Conservation (phyloP, 257 asterid genomes). For the Nicotiana tomentosiformis region DNA sequence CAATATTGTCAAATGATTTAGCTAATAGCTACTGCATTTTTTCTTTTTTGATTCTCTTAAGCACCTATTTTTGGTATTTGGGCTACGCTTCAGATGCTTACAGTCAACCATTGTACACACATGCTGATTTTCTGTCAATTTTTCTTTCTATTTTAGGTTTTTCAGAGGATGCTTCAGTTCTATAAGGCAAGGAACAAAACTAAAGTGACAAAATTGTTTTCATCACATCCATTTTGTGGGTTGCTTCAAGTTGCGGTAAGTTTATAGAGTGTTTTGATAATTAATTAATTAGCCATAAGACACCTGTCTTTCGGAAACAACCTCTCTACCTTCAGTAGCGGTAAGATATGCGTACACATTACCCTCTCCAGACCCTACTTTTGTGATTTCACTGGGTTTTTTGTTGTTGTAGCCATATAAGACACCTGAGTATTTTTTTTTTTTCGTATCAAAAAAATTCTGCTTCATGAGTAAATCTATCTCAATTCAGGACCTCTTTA, state of each 20-base stretch:
- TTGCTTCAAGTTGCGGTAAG: constrained; percentile 89
- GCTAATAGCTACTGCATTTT: not conserved
- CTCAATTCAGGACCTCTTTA: not conserved
- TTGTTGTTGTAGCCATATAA: not conserved
- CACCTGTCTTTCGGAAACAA: not conserved
- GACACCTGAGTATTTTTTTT: not conserved
- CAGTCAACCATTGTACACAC: not conserved
- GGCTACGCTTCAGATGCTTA: not conserved
- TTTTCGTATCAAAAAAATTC: too few species aligned
- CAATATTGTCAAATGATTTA: not conserved
- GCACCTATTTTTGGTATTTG: not conserved
- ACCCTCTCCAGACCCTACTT: too few species aligned
- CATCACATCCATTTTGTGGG: constrained; percentile 64
- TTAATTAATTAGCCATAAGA: not conserved
- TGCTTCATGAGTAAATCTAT: not conserved
- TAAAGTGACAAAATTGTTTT: constrained; percentile 43
- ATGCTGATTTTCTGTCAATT: constrained; percentile 12
- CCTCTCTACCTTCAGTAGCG: too few species aligned
- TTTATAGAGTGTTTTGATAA: not conserved
- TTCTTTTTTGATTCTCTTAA: not conserved
- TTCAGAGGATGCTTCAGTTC: constrained; percentile 63
- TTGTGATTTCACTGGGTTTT: too few species aligned
- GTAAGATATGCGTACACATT: too few species aligned
- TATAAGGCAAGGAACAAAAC: constrained; percentile 38
- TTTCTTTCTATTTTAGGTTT: constrained; percentile 46